phyloP scores from a whole-genome alignment of 2,329 filamentous ascomycete genomes.

The Claviceps maximensis region DNA sequence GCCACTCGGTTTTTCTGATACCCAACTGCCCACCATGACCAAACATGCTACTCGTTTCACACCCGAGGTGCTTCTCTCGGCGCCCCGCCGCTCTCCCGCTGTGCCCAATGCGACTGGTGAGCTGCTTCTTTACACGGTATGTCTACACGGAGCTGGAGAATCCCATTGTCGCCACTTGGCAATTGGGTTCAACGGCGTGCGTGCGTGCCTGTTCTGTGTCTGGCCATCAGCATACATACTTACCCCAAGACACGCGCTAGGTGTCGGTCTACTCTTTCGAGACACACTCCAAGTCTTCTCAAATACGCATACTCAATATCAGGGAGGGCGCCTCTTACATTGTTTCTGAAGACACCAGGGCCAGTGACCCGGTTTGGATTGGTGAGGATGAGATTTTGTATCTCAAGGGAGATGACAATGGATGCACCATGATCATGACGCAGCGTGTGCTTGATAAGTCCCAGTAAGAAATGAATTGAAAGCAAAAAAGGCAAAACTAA shows the following conservation, averaged over 20 bases:
- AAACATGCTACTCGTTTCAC: conserved; percentile 59
- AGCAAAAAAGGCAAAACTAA: not conserved
- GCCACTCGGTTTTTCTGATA: not conserved
- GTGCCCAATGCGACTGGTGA: conserved; percentile 56
- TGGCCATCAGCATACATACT: not conserved
- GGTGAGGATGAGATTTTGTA: conserved; percentile 47
- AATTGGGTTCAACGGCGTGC: not conserved
- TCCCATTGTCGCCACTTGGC: not conserved
- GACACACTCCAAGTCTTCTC: conserved; percentile 52
- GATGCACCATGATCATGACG: conserved; percentile 32
- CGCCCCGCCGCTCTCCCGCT: conserved; percentile 57
- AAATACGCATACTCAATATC: conserved; percentile 61
- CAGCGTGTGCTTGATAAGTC: conserved; percentile 20
- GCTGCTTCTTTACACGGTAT: conserved; percentile 50
- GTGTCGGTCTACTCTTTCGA: conserved; percentile 70
- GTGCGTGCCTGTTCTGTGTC: not conserved
- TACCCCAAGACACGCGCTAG: conserved; percentile 15
- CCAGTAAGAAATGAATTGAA: conserved; percentile 17
- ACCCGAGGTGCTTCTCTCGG: conserved; percentile 62
- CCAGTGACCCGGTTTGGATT: conserved; percentile 66
- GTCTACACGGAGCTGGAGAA: conserved; percentile 3
- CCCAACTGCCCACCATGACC: conserved; percentile 40
- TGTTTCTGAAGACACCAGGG: conserved; percentile 50
- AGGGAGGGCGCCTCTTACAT: conserved; percentile 49
- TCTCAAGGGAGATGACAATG: conserved; percentile 37